These are phyloP conservation scores for Fusarium domesticum DNA, from an alignment of 2,329 filamentous ascomycete genomes.

Conservation along the genomic window DNA sequence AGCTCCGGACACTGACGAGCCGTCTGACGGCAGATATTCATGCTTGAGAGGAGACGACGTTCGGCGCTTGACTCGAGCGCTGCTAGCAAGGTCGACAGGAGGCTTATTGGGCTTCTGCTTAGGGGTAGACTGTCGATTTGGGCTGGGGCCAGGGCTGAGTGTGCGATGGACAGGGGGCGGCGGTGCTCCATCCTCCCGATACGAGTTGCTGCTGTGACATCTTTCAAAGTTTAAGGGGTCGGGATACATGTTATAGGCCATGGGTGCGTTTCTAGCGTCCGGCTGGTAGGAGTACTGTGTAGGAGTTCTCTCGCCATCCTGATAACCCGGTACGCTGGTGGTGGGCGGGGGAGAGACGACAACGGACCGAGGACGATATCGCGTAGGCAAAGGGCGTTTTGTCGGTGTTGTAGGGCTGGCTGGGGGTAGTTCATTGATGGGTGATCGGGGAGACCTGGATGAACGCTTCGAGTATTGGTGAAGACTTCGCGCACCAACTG, in stretches of 20 bases:
- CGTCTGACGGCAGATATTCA: constrained; percentile 85
- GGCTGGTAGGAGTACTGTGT: constrained; percentile 34
- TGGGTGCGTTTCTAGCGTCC: constrained; percentile 29
- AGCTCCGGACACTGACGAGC: constrained; percentile 58
- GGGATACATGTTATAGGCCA: constrained; percentile 38
- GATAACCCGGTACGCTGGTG: constrained; percentile 23
- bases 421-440: constrained; percentile 21
- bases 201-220: constrained; percentile 32
- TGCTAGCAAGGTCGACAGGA: constrained; percentile 46
- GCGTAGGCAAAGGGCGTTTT: constrained; percentile 22
- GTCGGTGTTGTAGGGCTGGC: constrained; percentile 35
- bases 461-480: constrained; percentile 24
- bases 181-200: constrained; percentile 54
- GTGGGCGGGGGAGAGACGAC: constrained; percentile 25
- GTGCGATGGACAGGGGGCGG: constrained; percentile 54
- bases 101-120: constrained; percentile 29
- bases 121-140: constrained; percentile 27
- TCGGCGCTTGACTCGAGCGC: constrained; percentile 58
- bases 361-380: constrained; percentile 27
- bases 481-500: constrained; percentile 31
- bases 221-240: constrained; percentile 38
- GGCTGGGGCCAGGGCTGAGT: constrained; percentile 30
- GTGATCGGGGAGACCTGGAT: constrained; percentile 20
- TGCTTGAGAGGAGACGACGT: constrained; percentile 94
- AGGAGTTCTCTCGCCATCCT: constrained; percentile 36